Base-by-base conservation (phyloP, 495 filamentous ascomycete genomes). In the Aspergillus sclerotiicarbonarius region DNA sequence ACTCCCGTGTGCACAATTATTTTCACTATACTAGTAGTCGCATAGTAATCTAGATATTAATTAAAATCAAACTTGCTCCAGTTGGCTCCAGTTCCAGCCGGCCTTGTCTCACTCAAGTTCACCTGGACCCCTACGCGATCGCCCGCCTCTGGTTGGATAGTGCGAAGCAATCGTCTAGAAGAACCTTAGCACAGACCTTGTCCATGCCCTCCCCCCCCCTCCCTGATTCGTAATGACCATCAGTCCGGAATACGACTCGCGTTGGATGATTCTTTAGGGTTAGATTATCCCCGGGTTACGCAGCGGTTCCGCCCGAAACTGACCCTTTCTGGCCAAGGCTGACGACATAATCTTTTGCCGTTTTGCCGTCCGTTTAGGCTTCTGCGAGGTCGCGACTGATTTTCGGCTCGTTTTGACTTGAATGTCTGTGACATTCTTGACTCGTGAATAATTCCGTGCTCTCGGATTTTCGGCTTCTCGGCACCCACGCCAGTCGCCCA, bases 301-400 rank as follows among this genome's bases (percentile, higher is more conserved):
- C 54, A 61, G 59, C 59, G 59, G 59, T 57, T 61, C 59, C 49
- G 59, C 59, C 59, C 59, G 59, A 61, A 61, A 61, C 19, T 56
- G 48, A 61, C 57, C 57, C 35, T 60, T 60, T 48, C 45, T 41
- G 52, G 57, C 32, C 57, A 54, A 54, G 45, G 52, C 57, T 60
- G 57, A 60, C 57, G 57, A 54, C 57, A 60, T 60, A 35, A 35
- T 37, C 33, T 39, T 56, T 57, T 56, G 49, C 47, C 49, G 56
- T 52, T 56, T 61, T 53, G 33, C 53, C 47, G 47, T 52, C 32
- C 37, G 37, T 41, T 41, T 41, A 41, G 37, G n/a, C 37, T 41
- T 41, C 35, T n/a, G n/a, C n/a, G n/a, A 6, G 10, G 18, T 21
- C 8, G n/a, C 46, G 29, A 49, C 20, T 49, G 46, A 49, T 15